phyloP scores from a whole-genome alignment of 768 basidiomycete species.

The Lactarius psammicola region DNA sequence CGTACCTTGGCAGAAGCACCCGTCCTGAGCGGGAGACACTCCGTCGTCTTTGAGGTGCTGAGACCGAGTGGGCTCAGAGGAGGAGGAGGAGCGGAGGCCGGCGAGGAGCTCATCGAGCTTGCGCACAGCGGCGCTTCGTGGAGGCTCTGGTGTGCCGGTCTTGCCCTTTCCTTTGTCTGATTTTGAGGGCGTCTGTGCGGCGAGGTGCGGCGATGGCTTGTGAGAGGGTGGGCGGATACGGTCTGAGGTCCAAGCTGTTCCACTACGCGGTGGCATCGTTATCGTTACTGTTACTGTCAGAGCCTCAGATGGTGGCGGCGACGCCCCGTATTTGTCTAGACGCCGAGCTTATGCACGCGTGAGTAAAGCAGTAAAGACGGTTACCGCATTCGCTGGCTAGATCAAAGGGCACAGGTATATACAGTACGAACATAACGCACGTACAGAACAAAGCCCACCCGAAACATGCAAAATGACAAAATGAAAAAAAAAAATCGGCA shows the following conservation, averaged over 20 bases:
- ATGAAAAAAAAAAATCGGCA: neutral
- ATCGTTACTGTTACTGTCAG: neutral
- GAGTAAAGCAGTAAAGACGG: neutral
- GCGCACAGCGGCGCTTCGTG: slow-evolving; percentile 19
- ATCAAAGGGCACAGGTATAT: neutral
- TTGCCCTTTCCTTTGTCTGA: slow-evolving; percentile 21
- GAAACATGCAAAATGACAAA: neutral
- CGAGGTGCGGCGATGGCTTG: neutral
- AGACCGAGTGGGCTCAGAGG: neutral
- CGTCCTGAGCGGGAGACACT: neutral
- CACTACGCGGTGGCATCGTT: slow-evolving; percentile 18
- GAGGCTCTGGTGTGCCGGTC: slow-evolving; percentile 9
- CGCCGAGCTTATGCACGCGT: neutral
- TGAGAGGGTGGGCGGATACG: slow-evolving; percentile 8
- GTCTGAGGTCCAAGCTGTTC: slow-evolving; percentile 20
- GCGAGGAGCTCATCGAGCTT: slow-evolving; percentile 26
- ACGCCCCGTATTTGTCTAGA: neutral
- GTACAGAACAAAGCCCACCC: neutral
- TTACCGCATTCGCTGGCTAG: slow-evolving; percentile 1
- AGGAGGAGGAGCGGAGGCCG: neutral
- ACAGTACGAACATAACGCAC: slow-evolving; percentile 4
- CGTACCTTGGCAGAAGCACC: slow-evolving; percentile 29
- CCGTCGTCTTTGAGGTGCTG: neutral
- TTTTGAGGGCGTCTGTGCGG: neutral
- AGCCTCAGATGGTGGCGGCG: neutral